Conservation (phyloP, 2,329 filamentous ascomycete species). For the Byssothecium circinans region DNA sequence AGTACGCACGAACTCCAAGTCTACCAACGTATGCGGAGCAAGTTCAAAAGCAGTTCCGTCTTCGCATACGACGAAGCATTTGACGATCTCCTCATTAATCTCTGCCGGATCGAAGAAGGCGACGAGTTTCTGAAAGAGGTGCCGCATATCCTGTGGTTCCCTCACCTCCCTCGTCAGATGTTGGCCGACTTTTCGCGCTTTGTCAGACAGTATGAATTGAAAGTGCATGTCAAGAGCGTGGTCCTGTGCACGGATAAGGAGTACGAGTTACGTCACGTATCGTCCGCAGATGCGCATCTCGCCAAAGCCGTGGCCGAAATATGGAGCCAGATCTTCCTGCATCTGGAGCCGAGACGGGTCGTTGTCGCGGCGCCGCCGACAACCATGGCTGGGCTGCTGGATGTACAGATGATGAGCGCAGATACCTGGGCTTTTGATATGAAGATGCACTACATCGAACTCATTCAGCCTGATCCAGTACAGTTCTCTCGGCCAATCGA, state of each 20-base stretch:
- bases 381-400: constrained; percentile 63
- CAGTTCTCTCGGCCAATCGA: background rate
- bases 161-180: constrained; percentile 26
- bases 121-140: constrained; percentile 32
- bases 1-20: constrained; percentile 38
- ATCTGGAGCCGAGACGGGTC: constrained; percentile 36
- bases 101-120: constrained; percentile 34
- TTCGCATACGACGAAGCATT: constrained; percentile 34
- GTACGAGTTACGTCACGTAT: constrained; percentile 36
- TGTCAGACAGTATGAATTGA: constrained; percentile 23
- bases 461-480: constrained; percentile 30
- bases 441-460: constrained; percentile 61
- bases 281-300: constrained; percentile 34
- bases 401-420: constrained; percentile 58
- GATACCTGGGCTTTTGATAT: constrained; percentile 67
- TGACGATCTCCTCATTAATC: constrained; percentile 37
- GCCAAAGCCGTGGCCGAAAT: constrained; percentile 55
- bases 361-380: constrained; percentile 59
- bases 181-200: constrained; percentile 27
- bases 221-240: constrained; percentile 50
- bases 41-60: constrained; percentile 34
- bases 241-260: constrained; percentile 49
- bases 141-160: constrained; percentile 32
- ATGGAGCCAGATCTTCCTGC: constrained; percentile 32
- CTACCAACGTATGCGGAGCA: constrained; percentile 36